Conservation (phyloP, 345 rosid species). For the Cardiospermum halicacabum region DNA sequence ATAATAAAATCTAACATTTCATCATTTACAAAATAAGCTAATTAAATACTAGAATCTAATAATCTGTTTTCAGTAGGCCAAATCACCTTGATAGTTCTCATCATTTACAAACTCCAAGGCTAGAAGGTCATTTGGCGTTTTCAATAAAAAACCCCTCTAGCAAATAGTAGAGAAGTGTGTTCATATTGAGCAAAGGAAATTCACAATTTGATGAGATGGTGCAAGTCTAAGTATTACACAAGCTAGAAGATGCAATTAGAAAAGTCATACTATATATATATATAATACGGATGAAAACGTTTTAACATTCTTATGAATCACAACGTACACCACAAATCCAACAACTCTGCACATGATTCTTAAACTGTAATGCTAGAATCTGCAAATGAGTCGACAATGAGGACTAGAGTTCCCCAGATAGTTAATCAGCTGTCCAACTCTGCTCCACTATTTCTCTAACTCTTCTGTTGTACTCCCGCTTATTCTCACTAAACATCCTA, state of each 20-base stretch:
- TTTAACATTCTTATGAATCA: slow-evolving; percentile 10
- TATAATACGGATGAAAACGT: slow-evolving; percentile 9
- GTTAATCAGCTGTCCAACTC: slow-evolving; percentile 69
- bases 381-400: slow-evolving; percentile 11
- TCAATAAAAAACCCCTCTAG: too few relatives aligned
- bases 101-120: too few relatives aligned
- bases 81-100: too few relatives aligned
- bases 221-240: slow-evolving; percentile 21
- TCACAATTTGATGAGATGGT: slow-evolving; percentile 14
- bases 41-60: too few relatives aligned
- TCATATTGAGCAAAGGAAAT: slow-evolving; percentile 5
- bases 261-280: slow-evolving; percentile 4
- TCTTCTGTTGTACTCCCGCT: slow-evolving; percentile 60
- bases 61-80: too few relatives aligned
- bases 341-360: background rate
- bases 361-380: background rate
- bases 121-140: too few relatives aligned
- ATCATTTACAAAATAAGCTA: too few relatives aligned
- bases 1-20: too few relatives aligned
- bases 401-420: background rate
- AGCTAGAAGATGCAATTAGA: slow-evolving; percentile 12
- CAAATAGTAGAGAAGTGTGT: too few relatives aligned
- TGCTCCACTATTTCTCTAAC: slow-evolving; percentile 67
- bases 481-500: slow-evolving; percentile 69
- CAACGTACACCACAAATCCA: slow-evolving; percentile 6